Percentiles rank a stretch among this genome's conserved stretches.
Conservation (phyloP, 495 filamentous ascomycete species). For the Letharia lupina region DNA sequence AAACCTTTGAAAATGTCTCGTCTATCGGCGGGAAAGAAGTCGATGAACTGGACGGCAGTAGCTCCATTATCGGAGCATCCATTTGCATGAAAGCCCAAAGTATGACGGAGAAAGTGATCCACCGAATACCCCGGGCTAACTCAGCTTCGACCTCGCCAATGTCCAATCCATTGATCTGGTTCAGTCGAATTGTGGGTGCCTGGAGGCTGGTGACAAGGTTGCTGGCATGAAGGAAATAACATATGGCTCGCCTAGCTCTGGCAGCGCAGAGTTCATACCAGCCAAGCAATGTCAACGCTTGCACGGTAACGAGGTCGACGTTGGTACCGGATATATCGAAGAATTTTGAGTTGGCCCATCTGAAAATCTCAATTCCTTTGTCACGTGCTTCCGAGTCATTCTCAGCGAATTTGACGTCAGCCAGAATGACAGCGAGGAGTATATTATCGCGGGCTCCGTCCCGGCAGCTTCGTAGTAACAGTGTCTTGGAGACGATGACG, state of each 20-base stretch:
- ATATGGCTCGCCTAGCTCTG: conserved; percentile 18
- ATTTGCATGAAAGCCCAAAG: conserved; percentile 25
- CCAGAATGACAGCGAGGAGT: conserved; percentile 29
- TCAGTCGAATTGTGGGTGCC: conserved; percentile 14
- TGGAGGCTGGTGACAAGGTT: conserved; percentile 20
- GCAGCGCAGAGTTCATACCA: conserved; percentile 23
- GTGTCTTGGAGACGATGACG: conserved; percentile 28
- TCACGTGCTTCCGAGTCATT: conserved; percentile 10
- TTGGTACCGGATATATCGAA: conserved; percentile 2
- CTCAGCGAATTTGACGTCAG: conserved; percentile 25
- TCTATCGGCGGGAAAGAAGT: conserved; percentile 22
- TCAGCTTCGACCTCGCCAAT: conserved; percentile 24
- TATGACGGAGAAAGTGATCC: conserved; percentile 23
- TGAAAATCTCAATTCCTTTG: conserved; percentile 19
- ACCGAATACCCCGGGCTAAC: conserved; percentile 21
- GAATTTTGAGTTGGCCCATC: conserved; percentile 20
- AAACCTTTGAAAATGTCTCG: conserved; percentile 17
- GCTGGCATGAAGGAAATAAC: conserved; percentile 19
- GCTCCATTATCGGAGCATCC: conserved; percentile 20
- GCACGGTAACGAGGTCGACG: conserved; percentile 19
- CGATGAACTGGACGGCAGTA: conserved; percentile 13
- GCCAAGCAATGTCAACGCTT: conserved; percentile 23
- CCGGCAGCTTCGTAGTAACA: conserved; percentile 25
- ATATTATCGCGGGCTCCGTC: conserved; percentile 24
- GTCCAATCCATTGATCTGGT: conserved; percentile 25